Evolutionary conservation across 331 rosid genomes (phyloP), one percentile per base, ranked within the genome.

Genomic region (Malus hybrid): DNA sequence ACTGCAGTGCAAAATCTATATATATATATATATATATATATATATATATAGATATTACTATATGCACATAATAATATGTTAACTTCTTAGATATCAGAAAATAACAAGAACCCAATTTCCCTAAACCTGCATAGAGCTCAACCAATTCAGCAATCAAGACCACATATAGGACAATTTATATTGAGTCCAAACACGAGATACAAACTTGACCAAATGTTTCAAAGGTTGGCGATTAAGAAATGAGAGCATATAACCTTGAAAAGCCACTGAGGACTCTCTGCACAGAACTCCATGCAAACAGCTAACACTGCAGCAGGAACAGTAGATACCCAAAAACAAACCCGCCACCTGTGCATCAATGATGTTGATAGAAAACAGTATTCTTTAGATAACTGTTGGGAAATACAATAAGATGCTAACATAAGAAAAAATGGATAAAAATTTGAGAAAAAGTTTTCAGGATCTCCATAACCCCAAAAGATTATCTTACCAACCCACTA

Each of bases 231-330:
- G 56, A 83, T 66, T 73, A 65, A 70, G 69, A 71, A 22, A 34
- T 61, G 75, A 68, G 44, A 33, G 44, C 65, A 64, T 10, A 22
- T 55, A 76, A 94, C 99, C 97, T 94, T 94, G 83, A 90, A 90
- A 81, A 92, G 84, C 97, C 99, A 94, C 82, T 90, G 90, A 12
- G 99, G 99, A 85, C 92, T 86, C 88, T 94, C 99, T 32, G 96
- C 99, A 68, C 97, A 94, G 82, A 92, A 90, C 67, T 83, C 77
- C 97, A 94, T 94, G 77, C 86, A 90, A 71, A 84, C 72, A 73
- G 88, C 91, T 71, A 94, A 91, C 74, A 82, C 65, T 46, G 90
- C 96, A 63, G 97, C 96, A 56, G 99, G 97, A 79, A 94, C 81
- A 76, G 78, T 81, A 20, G 99, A 92, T 52, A 88, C 86, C 97